Conservation (phyloP, 345 rosid species). For the Syzygium oleosum region DNA sequence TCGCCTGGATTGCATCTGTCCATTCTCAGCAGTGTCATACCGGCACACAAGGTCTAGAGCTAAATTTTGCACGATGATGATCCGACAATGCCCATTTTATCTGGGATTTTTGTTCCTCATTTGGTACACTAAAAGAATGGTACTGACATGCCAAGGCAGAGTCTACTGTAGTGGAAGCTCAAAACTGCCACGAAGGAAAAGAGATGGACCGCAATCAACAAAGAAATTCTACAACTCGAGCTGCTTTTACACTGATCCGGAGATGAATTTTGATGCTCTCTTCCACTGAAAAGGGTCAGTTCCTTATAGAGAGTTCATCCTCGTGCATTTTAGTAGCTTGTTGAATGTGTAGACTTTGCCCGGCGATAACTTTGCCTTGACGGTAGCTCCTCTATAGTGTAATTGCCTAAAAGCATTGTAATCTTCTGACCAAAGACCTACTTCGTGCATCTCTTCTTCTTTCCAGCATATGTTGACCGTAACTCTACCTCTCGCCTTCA, state of each 20-base stretch:
- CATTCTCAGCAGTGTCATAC: background rate
- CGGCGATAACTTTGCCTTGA: slow-evolving; percentile 24
- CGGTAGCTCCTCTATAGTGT: slow-evolving; percentile 46
- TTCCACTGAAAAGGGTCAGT: background rate
- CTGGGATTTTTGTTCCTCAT: background rate
- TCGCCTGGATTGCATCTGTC: background rate
- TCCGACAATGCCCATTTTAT: background rate
- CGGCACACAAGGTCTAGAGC: background rate
- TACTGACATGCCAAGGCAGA: background rate
- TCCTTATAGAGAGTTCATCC: slow-evolving; percentile 14
- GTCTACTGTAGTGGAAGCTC: background rate
- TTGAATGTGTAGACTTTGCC: slow-evolving; percentile 57
- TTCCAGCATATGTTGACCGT: slow-evolving; percentile 70
- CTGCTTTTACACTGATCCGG: no score
- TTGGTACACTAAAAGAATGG: background rate
- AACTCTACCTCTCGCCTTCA: slow-evolving; percentile 72
- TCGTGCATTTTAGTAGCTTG: slow-evolving; percentile 37
- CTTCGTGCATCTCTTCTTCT: slow-evolving; percentile 70
- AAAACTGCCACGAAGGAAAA: background rate
- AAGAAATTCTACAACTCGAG: background rate
- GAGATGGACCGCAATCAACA: background rate
- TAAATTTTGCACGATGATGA: background rate
- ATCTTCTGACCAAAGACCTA: slow-evolving; percentile 45
- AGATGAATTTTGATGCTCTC: background rate
- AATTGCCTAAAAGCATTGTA: slow-evolving; percentile 25